A percentile compares a stretch with the other conserved stretches of the same genome.
phyloP scores from a whole-genome alignment of 495 filamentous ascomycete species.

The Hypoxylon perforatum region DNA sequence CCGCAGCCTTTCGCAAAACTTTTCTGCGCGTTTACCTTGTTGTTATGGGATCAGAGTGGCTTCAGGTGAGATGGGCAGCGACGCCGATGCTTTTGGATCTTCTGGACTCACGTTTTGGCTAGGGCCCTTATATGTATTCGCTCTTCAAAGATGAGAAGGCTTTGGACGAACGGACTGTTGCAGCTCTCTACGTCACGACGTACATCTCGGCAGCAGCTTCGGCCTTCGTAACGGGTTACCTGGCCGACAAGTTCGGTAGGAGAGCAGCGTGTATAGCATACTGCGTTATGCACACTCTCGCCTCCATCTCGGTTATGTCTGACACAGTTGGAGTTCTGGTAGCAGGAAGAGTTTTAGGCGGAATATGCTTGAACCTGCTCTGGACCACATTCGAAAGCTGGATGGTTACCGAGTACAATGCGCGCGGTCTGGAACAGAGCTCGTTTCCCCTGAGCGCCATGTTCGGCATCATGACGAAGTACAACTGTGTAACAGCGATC shows the following conservation, averaged over 20 bases:
- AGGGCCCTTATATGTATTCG: slow-evolving; percentile 62
- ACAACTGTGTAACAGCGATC: slow-evolving; percentile 59
- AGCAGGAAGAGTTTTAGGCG: slow-evolving; percentile 55
- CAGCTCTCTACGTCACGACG: slow-evolving; percentile 55
- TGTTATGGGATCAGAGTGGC: slow-evolving; percentile 58
- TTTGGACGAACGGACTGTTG: slow-evolving; percentile 55
- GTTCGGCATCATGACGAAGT: slow-evolving; percentile 59
- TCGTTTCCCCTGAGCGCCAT: slow-evolving; percentile 48
- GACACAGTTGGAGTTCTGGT: slow-evolving; percentile 52
- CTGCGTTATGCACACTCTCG: slow-evolving; percentile 57
- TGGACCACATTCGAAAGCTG: slow-evolving; percentile 62
- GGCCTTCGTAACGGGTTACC: slow-evolving; percentile 56
- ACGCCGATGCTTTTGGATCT: not conserved
- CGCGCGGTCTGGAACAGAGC: slow-evolving; percentile 40
- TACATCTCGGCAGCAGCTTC: slow-evolving; percentile 59
- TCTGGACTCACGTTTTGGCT: not conserved
- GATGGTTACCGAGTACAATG: slow-evolving; percentile 62
- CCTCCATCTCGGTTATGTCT: slow-evolving; percentile 57
- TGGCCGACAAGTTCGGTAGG: slow-evolving; percentile 59
- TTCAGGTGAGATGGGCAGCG: slow-evolving; percentile 49
- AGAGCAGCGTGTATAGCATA: slow-evolving; percentile 53
- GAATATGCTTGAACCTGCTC: slow-evolving; percentile 57
- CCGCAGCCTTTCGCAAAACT: slow-evolving; percentile 46
- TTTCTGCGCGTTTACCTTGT: slow-evolving; percentile 59
- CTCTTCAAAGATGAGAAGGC: slow-evolving; percentile 59